A percentile compares a stretch with the other conserved stretches of the same genome.
Conservation (phyloP, 352 stramenopile species). For the Globisporangium mamillatum region DNA sequence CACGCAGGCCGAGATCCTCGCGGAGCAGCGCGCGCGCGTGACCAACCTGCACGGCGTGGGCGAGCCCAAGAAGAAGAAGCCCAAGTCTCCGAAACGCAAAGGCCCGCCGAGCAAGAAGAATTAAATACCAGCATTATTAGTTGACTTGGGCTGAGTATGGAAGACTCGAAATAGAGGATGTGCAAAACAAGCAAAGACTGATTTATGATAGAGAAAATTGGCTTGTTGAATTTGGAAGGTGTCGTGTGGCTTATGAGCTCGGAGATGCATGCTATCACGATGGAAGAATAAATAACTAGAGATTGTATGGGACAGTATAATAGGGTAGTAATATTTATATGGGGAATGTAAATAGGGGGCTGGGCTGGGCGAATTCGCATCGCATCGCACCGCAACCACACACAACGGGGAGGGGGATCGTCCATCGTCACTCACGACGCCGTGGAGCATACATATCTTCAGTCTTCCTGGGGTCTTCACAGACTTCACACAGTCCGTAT, state of each 20-base stretch:
- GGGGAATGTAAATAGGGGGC: conserved; percentile 75
- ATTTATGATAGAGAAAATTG: not conserved
- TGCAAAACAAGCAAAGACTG: not conserved
- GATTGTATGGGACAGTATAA: conserved; percentile 31
- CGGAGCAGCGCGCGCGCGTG: conserved; percentile 64
- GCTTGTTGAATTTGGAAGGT: not conserved
- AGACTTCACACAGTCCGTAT: not conserved
- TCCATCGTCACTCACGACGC: conserved; percentile 6
- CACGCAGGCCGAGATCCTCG: conserved; percentile 80
- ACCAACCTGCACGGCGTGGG: conserved; percentile 60
- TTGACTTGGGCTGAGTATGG: not conserved
- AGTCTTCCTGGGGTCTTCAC: not conserved
- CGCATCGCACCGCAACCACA: conserved; percentile 29
- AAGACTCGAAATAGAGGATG: not conserved
- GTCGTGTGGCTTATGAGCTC: not conserved
- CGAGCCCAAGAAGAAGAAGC: conserved; percentile 59
- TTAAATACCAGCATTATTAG: conserved; percentile 4
- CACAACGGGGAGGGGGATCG: conserved; percentile 25
- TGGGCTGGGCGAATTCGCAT: conserved; percentile 32
- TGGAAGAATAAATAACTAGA: conserved; percentile 26
- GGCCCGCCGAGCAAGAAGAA: conserved; percentile 47
- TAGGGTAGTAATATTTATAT: conserved; percentile 79
- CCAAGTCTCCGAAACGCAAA: conserved; percentile 71
- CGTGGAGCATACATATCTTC: conserved; percentile 9
- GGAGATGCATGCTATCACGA: not conserved